These are phyloP conservation scores for Fusarium palustre DNA, from an alignment of 2,329 filamentous ascomycete genomes.

Conservation along the genomic window DNA sequence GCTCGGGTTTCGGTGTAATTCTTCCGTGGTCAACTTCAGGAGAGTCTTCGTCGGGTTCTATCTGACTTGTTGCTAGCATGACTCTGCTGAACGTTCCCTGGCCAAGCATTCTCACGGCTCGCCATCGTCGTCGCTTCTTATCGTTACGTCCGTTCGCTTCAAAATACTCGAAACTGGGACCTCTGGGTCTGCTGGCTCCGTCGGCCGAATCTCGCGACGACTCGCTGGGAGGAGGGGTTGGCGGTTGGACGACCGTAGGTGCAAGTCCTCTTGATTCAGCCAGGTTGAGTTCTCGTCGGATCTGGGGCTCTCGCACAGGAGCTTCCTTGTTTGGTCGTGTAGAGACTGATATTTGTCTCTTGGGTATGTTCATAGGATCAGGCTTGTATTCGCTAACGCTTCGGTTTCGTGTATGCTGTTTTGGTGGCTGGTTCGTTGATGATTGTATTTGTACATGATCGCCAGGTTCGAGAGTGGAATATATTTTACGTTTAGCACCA, in stretches of 20 bases:
- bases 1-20: constrained; percentile 47
- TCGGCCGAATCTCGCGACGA: constrained; percentile 64
- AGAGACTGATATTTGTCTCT: constrained; percentile 79
- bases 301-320: constrained; percentile 56
- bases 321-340: constrained; percentile 61
- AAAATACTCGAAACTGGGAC: constrained; percentile 70
- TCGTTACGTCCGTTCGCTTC: constrained; percentile 75
- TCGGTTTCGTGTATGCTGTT: constrained; percentile 74
- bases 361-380: constrained; percentile 74
- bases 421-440: constrained; percentile 25
- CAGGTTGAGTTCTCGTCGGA: constrained; percentile 82
- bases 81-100: constrained; percentile 97
- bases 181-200: constrained; percentile 57
- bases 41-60: constrained; percentile 62
- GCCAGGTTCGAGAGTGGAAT: constrained; percentile 54
- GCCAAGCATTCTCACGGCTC: constrained; percentile 82
- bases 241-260: constrained; percentile 68
- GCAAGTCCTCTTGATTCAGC: constrained; percentile 82
- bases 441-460: constrained; percentile 53
- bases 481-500: constrained; percentile 68
- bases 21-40: constrained; percentile 51
- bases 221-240: constrained; percentile 86
- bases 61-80: constrained; percentile 86
- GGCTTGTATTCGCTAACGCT: constrained; percentile 91
- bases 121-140: constrained; percentile 79